Base-by-base conservation (phyloP, 805 yeast genomes). In the Metschnikowia borealis region DNA sequence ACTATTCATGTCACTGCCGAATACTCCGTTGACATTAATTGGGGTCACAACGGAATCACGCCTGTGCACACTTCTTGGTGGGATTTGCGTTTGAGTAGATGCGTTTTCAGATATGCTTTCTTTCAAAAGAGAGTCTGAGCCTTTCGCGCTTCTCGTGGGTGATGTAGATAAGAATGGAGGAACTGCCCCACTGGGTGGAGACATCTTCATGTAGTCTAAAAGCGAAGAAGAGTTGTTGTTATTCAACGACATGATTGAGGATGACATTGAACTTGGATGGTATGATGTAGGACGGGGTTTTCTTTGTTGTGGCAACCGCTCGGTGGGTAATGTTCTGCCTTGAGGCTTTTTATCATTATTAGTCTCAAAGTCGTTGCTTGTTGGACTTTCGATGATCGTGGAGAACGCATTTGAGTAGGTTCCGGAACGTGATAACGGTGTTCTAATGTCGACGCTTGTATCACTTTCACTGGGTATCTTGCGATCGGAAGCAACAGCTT, bases 271-370 rank as follows among this genome's bases (percentile, higher is more conserved):
- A 1, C 84, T 77, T 15, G 96, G 95, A 62, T 87, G 91, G 61
- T 85, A 87, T 8, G 94, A 86, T 0, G 92, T 87, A 38, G 96
- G 95, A 64, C 96, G 79, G 50, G 89, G 91, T 61, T 80, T 84
- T 64, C 81, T 78, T 44, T 61, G 62, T 29, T 76, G 79, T 7
- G 80, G 78, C 46, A 76, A 66, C 59, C 71, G 68, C 32, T 64
- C 69, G 23, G 59, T 51, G 4, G 21, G 53, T 51, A n/a, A 36
- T 44, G 38, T 40, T 41, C 43, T 45, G 29, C 46, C 48, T 47
- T 29, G 32, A 20, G 56, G 40, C 43, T 54, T 37, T 5, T 50
- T 53, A 14, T 20, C 20, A 6, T 37, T 43, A 26, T 29, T 23
- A 3, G 54, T 55, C 21, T 44, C 43, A 11, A 43, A 34, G 26